Conservation (phyloP, 805 yeast species). For the Candida cerambycidarum region DNA sequence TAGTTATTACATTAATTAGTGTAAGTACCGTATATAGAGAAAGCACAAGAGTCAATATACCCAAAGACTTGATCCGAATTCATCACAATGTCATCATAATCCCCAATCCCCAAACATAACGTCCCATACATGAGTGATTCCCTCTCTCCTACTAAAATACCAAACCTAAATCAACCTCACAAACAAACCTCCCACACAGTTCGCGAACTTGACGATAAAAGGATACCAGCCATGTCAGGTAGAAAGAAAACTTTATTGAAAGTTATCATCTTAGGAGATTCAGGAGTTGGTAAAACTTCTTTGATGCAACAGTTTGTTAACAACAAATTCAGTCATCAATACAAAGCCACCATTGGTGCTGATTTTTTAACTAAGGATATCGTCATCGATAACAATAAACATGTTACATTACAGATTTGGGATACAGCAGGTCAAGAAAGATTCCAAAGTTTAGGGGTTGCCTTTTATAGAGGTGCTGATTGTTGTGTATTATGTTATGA, state of each 20-base stretch:
- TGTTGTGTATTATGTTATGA: conserved; percentile 96
- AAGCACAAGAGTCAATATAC: too few species aligned
- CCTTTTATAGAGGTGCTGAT: conserved; percentile 96
- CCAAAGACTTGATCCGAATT: too few species aligned
- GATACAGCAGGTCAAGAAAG: conserved; percentile 99
- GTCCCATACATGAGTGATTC: too few species aligned
- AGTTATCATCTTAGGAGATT: conserved; percentile 92
- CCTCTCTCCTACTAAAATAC: too few species aligned
- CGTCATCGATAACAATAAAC: conserved; percentile 71
- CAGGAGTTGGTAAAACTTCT: conserved; percentile 97
- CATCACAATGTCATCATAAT: too few species aligned
- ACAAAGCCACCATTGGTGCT: conserved; percentile 97
- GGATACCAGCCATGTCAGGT: conserved; percentile 49
- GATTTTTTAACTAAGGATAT: conserved; percentile 93
- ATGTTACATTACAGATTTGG: conserved; percentile 87
- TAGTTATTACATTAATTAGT: too few species aligned
- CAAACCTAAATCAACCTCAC: too few species aligned
- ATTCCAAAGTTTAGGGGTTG: conserved; percentile 94
- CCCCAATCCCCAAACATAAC: too few species aligned
- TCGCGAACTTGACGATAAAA: conserved; percentile 5
- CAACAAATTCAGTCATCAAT: conserved; percentile 91
- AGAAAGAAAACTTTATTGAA: conserved; percentile 76
- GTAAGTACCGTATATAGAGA: too few species aligned
- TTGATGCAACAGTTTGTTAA: conserved; percentile 96
- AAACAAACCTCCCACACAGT: too few species aligned